A percentile compares a stretch with the other conserved stretches of the same genome.
These are phyloP conservation scores for Excoecaria cochinchinensis DNA, from an alignment of 345 rosid species.

Conservation along the genomic window DNA sequence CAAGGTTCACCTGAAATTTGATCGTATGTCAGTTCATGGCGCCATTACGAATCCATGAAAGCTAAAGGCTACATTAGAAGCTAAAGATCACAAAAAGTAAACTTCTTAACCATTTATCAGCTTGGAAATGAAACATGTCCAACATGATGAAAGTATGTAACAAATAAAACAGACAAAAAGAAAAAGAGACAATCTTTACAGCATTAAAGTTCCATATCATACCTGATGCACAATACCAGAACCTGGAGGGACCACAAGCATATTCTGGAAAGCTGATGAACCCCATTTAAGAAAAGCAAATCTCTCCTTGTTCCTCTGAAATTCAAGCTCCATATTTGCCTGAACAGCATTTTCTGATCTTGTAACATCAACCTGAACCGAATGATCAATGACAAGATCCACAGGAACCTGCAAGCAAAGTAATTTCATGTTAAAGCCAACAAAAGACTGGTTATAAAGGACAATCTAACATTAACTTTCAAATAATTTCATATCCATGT, in stretches of 20 bases:
- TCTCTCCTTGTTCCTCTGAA: slow-evolving; percentile 92
- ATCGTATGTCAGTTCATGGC: too few species aligned
- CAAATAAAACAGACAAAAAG: not conserved
- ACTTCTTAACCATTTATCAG: too few species aligned
- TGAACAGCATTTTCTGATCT: slow-evolving; percentile 95
- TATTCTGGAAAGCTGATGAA: slow-evolving; percentile 80
- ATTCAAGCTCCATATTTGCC: slow-evolving; percentile 94
- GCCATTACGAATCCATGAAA: too few species aligned
- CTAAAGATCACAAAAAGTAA: not conserved
- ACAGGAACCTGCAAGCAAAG: slow-evolving; percentile 59
- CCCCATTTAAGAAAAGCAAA: slow-evolving; percentile 99
- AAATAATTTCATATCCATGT: too few species aligned
- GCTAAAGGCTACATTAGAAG: not conserved
- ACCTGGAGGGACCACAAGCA: slow-evolving; percentile 99
- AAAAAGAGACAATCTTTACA: not conserved
- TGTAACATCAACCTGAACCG: slow-evolving; percentile 97
- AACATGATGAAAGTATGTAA: not conserved
- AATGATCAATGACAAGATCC: slow-evolving; percentile 98
- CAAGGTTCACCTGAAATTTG: slow-evolving; percentile 24
- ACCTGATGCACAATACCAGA: slow-evolving; percentile 99
- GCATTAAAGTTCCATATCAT: not conserved
- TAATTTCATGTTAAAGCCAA: too few species aligned
- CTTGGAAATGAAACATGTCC: not conserved
- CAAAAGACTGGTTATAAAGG: too few species aligned
- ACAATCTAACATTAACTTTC: too few species aligned